Base-by-base conservation (phyloP, 192 early-diverging fungal species). In the Spizellomyces punctatus region DNA sequence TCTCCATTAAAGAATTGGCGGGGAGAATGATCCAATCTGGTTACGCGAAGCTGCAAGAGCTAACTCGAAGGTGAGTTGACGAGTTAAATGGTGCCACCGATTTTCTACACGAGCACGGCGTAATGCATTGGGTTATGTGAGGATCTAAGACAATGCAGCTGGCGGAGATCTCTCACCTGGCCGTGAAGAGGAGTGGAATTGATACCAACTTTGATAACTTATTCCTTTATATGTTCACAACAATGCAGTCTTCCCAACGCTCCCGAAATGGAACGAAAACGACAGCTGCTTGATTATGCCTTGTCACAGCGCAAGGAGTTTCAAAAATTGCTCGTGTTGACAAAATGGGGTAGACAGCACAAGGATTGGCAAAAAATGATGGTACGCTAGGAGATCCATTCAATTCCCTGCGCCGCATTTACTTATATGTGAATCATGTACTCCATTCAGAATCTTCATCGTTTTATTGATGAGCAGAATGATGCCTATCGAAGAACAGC, bases 1-100 rank as follows among this genome's bases (percentile, higher is more conserved):
- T 71, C 12, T 57, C 69, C 4, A 21, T 71, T 6, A 71, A 71
- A 50, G 69, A 63, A 19, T n/a, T 71, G 36, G 57, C 69, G 4
- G 48, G 59, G 10, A 57, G 69, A 10, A 46, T 71, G 58, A 71
- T 71, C 46, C 69, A 49, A 10, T 19, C 69, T 7, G 41, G 58
- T 22, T n/a, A 71, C 27, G 41, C 44, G 5, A 71, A 62, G n/a
- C 42, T 71, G 10, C 59, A 62, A 47, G 46, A 46, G 17, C 43
- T 62, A 14, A 14, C 63, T n/a, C 49, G 27, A 62, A 63, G 22
- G 59, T 71, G 46, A 6, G 67, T 58, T 9, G 46, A 46, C 12
- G 16, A 27, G 65, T 41, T 16, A n/a, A n/a, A n/a, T n/a, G n/a
- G 27, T 3, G 27, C 27, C 27, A 3, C 27, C 27, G 27, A 36